Base-by-base conservation (phyloP, 1,284 basidiomycete species). In the Papiliotrema nemorosa region DNA sequence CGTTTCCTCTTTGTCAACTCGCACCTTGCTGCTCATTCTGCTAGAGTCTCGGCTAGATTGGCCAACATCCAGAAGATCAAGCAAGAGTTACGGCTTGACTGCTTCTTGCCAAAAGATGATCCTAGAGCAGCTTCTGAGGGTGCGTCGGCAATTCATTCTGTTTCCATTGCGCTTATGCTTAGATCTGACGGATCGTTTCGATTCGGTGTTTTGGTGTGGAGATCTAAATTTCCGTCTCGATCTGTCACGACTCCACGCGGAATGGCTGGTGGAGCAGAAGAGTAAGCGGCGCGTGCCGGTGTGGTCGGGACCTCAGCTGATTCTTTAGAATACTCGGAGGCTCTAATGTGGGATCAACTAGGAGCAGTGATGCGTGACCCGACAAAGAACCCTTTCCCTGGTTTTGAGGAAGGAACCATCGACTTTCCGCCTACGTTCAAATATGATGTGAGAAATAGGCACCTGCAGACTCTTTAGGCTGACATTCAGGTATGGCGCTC, bases 1-100 rank as follows among this genome's bases (percentile, higher is more conserved):
- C 67, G 78, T 1, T 67, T 82, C 34, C 70, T 82, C 2, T 82
- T 82, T 54, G 73, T 82, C 56, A 81, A 80, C 37, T 77, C 80
- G 0, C 80, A 82, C 58, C 66, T 82, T 13, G 80, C 80, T 0
- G 78, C 78, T 0, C 78, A 79, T 56, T 72, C 75, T 0, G 66
- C 65, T 41, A 61, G 73, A 2, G 56, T 68, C 18, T 57, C 64
- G 24, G 72, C 70, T 13, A 60, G 75, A 12, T 49, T 76, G 10
- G 67, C 70, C 24, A 77, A 77, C 47, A 70, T 76, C 39, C 59
- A 59, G 14, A 77, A 77, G 66, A 81, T 81, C 69, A 77, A 80
- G 52, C 61, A 70, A 2, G 79, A 80, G 53, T 65, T 81, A 16
- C 67, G 72, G 21, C 70, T 81, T 4, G 76, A 81, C 58, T 77